These are phyloP conservation scores for Paracoccidioides brasiliensis DNA, from an alignment of 2,329 filamentous ascomycete genomes.

Conservation along the genomic window DNA sequence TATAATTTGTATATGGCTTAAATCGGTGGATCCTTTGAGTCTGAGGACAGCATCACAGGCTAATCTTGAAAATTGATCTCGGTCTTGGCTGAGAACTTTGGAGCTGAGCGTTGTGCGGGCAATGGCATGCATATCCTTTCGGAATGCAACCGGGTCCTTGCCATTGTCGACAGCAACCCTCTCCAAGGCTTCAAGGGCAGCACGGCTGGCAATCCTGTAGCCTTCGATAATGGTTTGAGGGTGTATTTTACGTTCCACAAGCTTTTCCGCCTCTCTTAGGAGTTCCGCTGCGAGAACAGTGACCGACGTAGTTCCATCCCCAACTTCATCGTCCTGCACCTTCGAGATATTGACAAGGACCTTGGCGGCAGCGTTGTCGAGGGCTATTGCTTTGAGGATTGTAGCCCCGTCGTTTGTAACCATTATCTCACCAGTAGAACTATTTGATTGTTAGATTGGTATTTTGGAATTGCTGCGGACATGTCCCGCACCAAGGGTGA, in stretches of 20 bases:
- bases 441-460: slow-evolving; percentile 23
- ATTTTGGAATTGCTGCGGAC: not conserved
- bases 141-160: slow-evolving; percentile 68
- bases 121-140: slow-evolving; percentile 78
- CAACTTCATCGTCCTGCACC: slow-evolving; percentile 97
- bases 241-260: slow-evolving; percentile 97
- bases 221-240: slow-evolving; percentile 99
- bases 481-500: not conserved
- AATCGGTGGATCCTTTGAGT: slow-evolving; percentile 77
- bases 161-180: slow-evolving; percentile 81
- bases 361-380: slow-evolving; percentile 96
- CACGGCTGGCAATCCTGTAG: slow-evolving; percentile 89
- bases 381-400: slow-evolving; percentile 93
- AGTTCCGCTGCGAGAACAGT: slow-evolving; percentile 90
- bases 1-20: slow-evolving; percentile 98
- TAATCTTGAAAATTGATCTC: slow-evolving; percentile 78
- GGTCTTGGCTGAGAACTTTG: slow-evolving; percentile 85
- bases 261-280: slow-evolving; percentile 87
- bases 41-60: slow-evolving; percentile 85
- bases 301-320: slow-evolving; percentile 96
- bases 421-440: slow-evolving; percentile 91
- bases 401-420: slow-evolving; percentile 98
- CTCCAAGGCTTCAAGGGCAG: slow-evolving; percentile 73
- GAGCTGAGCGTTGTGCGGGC: slow-evolving; percentile 92
- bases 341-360: slow-evolving; percentile 99